Evolutionary conservation across 495 filamentous ascomycete species (phyloP).

Genomic region (Penicillium atrosanguineum): DNA sequence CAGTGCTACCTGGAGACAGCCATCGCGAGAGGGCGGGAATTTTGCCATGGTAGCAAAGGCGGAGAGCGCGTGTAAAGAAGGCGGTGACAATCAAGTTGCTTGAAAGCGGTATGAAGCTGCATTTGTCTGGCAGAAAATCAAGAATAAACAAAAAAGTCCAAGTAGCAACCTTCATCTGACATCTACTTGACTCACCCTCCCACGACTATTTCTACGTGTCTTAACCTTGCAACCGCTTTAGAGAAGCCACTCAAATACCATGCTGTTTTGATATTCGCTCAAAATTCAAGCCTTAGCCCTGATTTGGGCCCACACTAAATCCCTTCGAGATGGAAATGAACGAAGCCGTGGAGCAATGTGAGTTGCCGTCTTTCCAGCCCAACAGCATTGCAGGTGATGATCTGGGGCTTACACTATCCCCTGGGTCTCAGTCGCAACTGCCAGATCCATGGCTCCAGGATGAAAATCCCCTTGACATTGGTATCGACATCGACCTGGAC

Average conservation of each 20-base stretch:
- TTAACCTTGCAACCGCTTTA: not conserved
- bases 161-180: not conserved
- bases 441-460: not conserved
- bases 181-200: not conserved
- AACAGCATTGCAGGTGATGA: conserved; percentile 1
- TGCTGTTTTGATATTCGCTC: not conserved
- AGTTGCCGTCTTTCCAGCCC: conserved; percentile 4
- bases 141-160: conserved; percentile 1
- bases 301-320: not conserved
- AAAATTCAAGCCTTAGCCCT: not conserved
- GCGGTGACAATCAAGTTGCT: too few relatives aligned
- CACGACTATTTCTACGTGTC: not conserved
- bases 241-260: not conserved
- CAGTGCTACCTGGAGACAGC: not conserved
- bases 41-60: not conserved
- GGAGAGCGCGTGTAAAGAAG: not conserved
- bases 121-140: not conserved
- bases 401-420: conserved; percentile 18
- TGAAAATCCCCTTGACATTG: not conserved
- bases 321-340: not conserved
- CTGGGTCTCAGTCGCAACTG: conserved; percentile 12
- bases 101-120: not conserved
- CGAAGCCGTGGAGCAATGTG: conserved; percentile 7
- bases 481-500: conserved; percentile 3
- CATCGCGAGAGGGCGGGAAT: not conserved